Percentiles rank a stretch among this genome's conserved stretches.
Evolutionary conservation across 2,329 filamentous ascomycete genomes (phyloP).

Genomic region (Aquanectria penicillioides): DNA sequence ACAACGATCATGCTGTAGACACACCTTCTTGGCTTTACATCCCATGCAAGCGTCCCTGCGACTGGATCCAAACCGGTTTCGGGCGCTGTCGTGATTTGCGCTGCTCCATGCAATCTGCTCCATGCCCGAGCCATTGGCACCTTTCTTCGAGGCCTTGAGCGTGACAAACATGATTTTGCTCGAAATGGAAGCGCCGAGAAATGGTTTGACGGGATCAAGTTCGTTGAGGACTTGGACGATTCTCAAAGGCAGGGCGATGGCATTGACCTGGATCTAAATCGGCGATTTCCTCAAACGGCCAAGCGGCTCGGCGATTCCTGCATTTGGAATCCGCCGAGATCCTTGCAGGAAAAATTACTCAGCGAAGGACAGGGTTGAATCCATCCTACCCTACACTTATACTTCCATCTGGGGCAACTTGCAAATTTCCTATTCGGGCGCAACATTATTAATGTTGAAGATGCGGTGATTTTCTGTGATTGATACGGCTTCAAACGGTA

Average conservation of each 20-base stretch:
- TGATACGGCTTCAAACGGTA: no score
- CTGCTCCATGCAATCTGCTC: constrained; percentile 17
- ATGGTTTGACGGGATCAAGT: background rate
- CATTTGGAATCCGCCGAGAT: background rate
- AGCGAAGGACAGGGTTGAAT: no score
- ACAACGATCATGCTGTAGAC: no score
- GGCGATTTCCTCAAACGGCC: background rate
- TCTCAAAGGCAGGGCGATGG: background rate
- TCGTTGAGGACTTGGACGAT: background rate
- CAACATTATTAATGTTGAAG: no score
- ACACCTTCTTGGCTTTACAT: constrained; percentile 26
- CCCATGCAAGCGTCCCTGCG: constrained; percentile 21
- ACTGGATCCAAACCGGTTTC: constrained; percentile 15
- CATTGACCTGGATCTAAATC: background rate
- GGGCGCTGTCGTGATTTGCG: constrained; percentile 2
- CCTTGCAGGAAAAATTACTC: constrained; percentile 10
- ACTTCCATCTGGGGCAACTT: no score
- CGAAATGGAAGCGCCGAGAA: constrained; percentile 9
- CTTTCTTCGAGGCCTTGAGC: constrained; percentile 14
- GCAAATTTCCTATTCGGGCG: no score
- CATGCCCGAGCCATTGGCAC: constrained; percentile 6
- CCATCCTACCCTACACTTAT: no score
- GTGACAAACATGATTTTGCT: constrained; percentile 27
- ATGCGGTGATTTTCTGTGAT: no score
- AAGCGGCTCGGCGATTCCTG: constrained; percentile 12